Percentiles rank a stretch among this genome's conserved stretches.
phyloP scores from a whole-genome alignment of 1,284 basidiomycete genomes.

The Ustilago hordei region DNA sequence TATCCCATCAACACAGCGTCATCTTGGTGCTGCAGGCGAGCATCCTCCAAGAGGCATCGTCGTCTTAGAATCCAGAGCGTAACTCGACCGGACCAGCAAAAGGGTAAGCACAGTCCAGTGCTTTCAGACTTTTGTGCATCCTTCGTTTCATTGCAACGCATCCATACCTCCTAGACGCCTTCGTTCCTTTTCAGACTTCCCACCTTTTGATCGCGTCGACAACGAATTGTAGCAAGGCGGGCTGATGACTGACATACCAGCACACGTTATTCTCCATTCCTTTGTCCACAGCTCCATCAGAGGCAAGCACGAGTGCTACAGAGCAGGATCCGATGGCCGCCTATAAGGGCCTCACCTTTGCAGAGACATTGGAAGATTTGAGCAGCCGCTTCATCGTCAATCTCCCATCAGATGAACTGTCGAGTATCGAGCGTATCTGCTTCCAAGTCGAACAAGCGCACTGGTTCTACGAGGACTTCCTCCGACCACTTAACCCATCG shows the following conservation, averaged over 20 bases:
- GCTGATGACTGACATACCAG: conserved; percentile 13
- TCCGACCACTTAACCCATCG: conserved; percentile 83
- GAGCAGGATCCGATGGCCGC: conserved; percentile 41
- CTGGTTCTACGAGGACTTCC: conserved; percentile 99
- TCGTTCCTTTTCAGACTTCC: not conserved
- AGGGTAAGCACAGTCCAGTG: conserved; percentile 52
- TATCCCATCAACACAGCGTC: not conserved
- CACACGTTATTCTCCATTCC: not conserved
- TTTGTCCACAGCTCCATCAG: conserved; percentile 18
- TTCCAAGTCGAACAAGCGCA: conserved; percentile 99
- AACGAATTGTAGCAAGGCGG: not conserved
- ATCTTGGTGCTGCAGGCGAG: not conserved
- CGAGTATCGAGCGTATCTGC: conserved; percentile 90
- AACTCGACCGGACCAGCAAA: conserved; percentile 26
- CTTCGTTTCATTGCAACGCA: conserved; percentile 28
- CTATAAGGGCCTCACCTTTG: conserved; percentile 57
- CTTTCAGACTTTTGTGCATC: conserved; percentile 31
- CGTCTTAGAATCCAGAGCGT: not conserved
- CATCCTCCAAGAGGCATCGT: not conserved
- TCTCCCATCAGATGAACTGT: conserved; percentile 91
- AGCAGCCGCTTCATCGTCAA: conserved; percentile 89
- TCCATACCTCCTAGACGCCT: conserved; percentile 11
- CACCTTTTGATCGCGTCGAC: not conserved
- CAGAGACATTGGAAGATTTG: conserved; percentile 70
- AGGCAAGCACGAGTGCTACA: conserved; percentile 41